Conservation (phyloP, 2,329 filamentous ascomycete genomes). For the Amesomyces nigricolor region DNA sequence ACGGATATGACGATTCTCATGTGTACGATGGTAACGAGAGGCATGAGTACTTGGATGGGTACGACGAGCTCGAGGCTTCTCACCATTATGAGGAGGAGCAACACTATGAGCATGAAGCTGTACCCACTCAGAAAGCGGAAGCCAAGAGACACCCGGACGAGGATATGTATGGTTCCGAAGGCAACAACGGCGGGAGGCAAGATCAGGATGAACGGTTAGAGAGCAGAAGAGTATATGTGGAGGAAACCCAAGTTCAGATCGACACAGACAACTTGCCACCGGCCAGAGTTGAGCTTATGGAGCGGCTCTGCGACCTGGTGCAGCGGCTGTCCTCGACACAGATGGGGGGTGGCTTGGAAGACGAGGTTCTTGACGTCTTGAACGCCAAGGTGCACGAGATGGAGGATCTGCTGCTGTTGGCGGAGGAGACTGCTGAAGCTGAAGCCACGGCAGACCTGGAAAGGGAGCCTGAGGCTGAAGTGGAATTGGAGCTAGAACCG, state of each 20-base stretch:
- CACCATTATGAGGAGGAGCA: no score
- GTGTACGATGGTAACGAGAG: not conserved
- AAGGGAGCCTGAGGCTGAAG: not conserved
- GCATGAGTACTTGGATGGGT: no score
- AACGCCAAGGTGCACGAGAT: slow-evolving; percentile 41
- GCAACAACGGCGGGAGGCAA: not conserved
- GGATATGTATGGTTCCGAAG: not conserved
- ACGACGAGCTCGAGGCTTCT: no score
- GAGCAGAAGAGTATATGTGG: not conserved
- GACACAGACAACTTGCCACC: slow-evolving; percentile 30
- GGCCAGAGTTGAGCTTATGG: slow-evolving; percentile 41
- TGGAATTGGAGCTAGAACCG: not conserved
- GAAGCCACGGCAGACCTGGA: slow-evolving; percentile 10
- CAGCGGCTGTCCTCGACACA: slow-evolving; percentile 32
- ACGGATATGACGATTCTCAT: not conserved
- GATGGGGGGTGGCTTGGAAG: slow-evolving; percentile 25
- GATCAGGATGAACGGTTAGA: not conserved
- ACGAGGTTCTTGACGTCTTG: slow-evolving; percentile 32
- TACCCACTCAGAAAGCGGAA: no score
- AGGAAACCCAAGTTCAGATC: slow-evolving; percentile 30
- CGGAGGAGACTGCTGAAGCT: slow-evolving; percentile 12
- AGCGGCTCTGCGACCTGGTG: slow-evolving; percentile 37
- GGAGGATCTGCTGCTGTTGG: slow-evolving; percentile 31
- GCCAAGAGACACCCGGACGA: no score
- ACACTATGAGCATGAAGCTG: no score